Evolutionary conservation across 148 eudicot genomes (phyloP), one percentile per base, ranked within the genome.

Genomic region (Chenopodium album): DNA sequence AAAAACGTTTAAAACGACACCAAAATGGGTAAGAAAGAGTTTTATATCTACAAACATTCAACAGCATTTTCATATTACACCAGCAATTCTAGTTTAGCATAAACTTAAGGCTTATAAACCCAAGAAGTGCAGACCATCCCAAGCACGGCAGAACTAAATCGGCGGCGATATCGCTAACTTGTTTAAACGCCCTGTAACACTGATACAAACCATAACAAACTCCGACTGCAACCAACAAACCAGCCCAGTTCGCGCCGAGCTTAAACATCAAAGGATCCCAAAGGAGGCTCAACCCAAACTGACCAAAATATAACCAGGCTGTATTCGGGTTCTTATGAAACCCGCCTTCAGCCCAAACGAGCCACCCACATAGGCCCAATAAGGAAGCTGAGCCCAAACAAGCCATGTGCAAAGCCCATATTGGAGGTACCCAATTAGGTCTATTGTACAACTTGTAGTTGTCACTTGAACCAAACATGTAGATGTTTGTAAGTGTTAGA

Each of bases 341-440:
- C 86, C 98, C 99, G 7, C 94, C 98, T 9, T 92, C 92, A 22
- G 94, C 97, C 99, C 99, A 95, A 2, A 93, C 92, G 1, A 95
- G 88, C 98, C 98, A 95, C 0, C 90, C 94, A 11, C 92, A 89
- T 1, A 92, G 87, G 83, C 98, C 95, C 94, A 92, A 87, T 0
- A 95, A 78, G 1, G 81, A 32, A 0, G 92, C 80, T 13, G 87
- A 86, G 8, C 82, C 90, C 72, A 95, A 66, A 44, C 89, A 89
- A 16, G 92, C 83, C 37, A 81, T 69, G 76, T 93, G 97, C 14
- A 95, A 54, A 69, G 90, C 88, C 99, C 98, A 94, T 7, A 88
- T 67, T 1, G 92, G 92, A 0, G 92, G 92, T 26, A 92, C 84
- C 90, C 90, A 89, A 46, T 81, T 81, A 2, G 88, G 84, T 73